These are phyloP conservation scores for Zasmidium cellare DNA, from an alignment of 2,329 filamentous ascomycete species.

Conservation along the genomic window DNA sequence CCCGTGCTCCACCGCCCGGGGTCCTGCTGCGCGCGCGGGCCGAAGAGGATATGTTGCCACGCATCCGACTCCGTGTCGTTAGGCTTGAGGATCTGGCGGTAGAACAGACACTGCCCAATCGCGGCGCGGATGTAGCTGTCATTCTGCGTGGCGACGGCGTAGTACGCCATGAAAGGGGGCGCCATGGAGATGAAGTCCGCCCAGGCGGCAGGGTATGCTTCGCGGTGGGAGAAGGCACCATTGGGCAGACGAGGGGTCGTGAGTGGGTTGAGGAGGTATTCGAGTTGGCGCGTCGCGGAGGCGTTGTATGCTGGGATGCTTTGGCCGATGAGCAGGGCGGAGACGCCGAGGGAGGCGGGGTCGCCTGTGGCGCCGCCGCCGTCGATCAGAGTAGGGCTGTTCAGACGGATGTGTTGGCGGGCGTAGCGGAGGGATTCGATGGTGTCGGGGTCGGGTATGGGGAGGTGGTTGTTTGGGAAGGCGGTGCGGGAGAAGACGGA, in stretches of 20 bases:
- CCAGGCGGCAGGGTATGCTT: conserved; percentile 47
- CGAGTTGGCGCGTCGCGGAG: conserved; percentile 44
- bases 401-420: conserved; percentile 36
- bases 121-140: conserved; percentile 37
- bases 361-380: conserved; percentile 43
- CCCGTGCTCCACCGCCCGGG: conserved; percentile 49
- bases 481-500: conserved; percentile 37
- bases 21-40: conserved; percentile 36
- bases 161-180: conserved; percentile 51
- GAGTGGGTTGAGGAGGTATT: conserved; percentile 37
- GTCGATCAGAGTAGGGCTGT: conserved; percentile 32
- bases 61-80: conserved; percentile 28
- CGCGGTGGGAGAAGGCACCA: conserved; percentile 50
- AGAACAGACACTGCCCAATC: conserved; percentile 44
- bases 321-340: conserved; percentile 46
- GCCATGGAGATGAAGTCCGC: conserved; percentile 54
- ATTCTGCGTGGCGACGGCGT: conserved; percentile 41
- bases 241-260: conserved; percentile 35
- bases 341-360: conserved; percentile 48
- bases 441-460: conserved; percentile 4
- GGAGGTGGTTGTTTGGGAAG: conserved; percentile 11
- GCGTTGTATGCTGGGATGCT: conserved; percentile 35
- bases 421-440: conserved; percentile 27
- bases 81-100: conserved; percentile 41
- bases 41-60: conserved; percentile 50